Conservation (phyloP, 176 grass and related monocot genomes). For the Phoenix dactylifera region DNA sequence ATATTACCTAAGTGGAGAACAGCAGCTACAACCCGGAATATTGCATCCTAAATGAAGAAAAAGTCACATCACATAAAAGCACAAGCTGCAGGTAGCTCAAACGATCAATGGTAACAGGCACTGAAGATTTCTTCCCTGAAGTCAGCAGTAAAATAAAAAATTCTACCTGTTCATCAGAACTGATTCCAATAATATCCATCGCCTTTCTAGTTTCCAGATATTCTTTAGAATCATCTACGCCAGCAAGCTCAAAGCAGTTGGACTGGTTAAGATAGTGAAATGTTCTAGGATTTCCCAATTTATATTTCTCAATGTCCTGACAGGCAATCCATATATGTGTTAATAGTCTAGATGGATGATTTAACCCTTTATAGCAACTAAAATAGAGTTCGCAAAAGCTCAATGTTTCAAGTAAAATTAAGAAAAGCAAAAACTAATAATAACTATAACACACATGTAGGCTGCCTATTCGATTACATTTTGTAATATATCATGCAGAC, state of each 20-base stretch:
- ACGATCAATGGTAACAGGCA: conserved; percentile 1
- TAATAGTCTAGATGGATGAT: no score
- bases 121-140: not conserved
- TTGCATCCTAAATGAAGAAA: conserved; percentile 68
- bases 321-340: not conserved
- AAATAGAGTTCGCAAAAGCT: no score
- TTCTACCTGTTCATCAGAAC: conserved; percentile 13
- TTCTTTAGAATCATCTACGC: conserved; percentile 8
- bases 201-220: conserved; percentile 10
- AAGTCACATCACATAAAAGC: conserved; percentile 2
- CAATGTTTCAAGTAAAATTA: no score
- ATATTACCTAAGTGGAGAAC: conserved; percentile 96
- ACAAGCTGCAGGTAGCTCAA: conserved; percentile 13
- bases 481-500: no score
- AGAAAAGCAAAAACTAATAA: no score
- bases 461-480: no score
- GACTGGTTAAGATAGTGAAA: conserved; percentile 58
- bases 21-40: conserved; percentile 82
- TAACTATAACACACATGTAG: no score
- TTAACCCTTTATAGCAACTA: no score
- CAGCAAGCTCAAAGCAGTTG: conserved; percentile 10
- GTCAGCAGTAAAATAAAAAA: conserved; percentile 15
- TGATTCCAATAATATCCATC: conserved; percentile 11
- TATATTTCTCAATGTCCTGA: conserved; percentile 85
- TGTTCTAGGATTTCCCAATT: conserved; percentile 64